These are phyloP conservation scores for Ustilago tritici DNA, from an alignment of 1,284 basidiomycete species.

Conservation along the genomic window DNA sequence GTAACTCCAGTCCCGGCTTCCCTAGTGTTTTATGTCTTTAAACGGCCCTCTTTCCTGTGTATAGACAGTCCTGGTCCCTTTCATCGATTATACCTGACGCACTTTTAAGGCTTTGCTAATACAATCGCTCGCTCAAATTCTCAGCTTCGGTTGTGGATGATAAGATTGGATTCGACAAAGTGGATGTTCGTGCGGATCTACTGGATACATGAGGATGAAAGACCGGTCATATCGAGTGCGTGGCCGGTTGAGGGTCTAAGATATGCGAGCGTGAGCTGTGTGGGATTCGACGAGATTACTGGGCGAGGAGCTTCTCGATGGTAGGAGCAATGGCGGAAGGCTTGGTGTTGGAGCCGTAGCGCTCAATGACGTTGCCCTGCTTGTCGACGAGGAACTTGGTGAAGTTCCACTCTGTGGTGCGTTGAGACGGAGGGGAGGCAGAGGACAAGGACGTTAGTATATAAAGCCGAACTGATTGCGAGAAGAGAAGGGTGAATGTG, in stretches of 20 bases:
- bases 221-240: not conserved
- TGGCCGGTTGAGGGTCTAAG: not conserved
- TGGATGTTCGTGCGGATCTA: not conserved
- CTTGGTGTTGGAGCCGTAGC: slow-evolving; percentile 83
- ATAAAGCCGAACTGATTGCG: not conserved
- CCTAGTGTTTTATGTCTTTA: not conserved
- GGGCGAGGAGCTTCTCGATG: slow-evolving; percentile 74
- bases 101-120: slow-evolving; percentile 24
- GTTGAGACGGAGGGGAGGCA: not conserved
- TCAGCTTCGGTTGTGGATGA: not conserved
- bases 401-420: slow-evolving; percentile 71
- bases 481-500: not conserved
- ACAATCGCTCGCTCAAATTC: slow-evolving; percentile 7
- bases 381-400: slow-evolving; percentile 72
- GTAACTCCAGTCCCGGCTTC: not conserved
- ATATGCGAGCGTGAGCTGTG: not conserved
- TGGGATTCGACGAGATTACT: slow-evolving; percentile 8
- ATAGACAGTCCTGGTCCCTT: slow-evolving; percentile 7
- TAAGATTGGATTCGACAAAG: not conserved
- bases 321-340: slow-evolving; percentile 78
- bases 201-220: slow-evolving; percentile 22
- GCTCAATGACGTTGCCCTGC: slow-evolving; percentile 78
- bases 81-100: slow-evolving; percentile 15
- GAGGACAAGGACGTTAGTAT: not conserved
- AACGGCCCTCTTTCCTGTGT: slow-evolving; percentile 4